Evolutionary conservation across 768 basidiomycete genomes (phyloP), one percentile per base, ranked within the genome.

Genomic region (Crepidotus variabilis): DNA sequence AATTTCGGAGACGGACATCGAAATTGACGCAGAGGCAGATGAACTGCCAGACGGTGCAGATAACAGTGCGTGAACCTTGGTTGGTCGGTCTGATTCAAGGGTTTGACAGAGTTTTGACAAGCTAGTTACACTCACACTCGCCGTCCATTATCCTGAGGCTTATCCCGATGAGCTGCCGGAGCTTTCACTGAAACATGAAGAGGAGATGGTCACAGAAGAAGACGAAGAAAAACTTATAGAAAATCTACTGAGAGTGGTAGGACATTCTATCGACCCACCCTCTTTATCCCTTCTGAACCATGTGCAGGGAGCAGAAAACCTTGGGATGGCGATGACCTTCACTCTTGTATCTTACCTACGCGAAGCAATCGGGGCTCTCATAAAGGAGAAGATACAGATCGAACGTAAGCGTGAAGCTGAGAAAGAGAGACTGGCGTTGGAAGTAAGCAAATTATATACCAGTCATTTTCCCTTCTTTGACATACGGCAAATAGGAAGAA

Each of bases 321-420:
- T 92, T 20, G 93, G 93, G 45, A 95, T 95, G 88, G 94, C 97
- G 2, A 98, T 98, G 94, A 95, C 94, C 16, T 99, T 97, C 67
- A 94, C 96, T 0, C 78, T 99, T 16, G 87, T 94, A 10, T 88
- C 90, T 0, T 87, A 90, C 63, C 80, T 97, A 47, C 80, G 90
- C 60, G 94, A 98, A 70, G 78, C 83, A 50, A 74, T 98, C 14
- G 81, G 86, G 4, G 65, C 67, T 16, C 72, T 95, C 22, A 81
- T 93, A 34, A 80, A 79, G 36, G 65, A 71, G 46, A 82, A 92
- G 60, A 76, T 75, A 18, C 85, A 85, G 55, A 78, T 70, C 57
- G 78, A 73, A 59, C 76, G 78, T 53, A 75, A 78, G 60, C 85
- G 83, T 64, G 92, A 86, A 53, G 78, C 68, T 54, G 92, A 98